Conservation (phyloP, 176 grass and related monocot genomes). For the Paspalum vaginatum region DNA sequence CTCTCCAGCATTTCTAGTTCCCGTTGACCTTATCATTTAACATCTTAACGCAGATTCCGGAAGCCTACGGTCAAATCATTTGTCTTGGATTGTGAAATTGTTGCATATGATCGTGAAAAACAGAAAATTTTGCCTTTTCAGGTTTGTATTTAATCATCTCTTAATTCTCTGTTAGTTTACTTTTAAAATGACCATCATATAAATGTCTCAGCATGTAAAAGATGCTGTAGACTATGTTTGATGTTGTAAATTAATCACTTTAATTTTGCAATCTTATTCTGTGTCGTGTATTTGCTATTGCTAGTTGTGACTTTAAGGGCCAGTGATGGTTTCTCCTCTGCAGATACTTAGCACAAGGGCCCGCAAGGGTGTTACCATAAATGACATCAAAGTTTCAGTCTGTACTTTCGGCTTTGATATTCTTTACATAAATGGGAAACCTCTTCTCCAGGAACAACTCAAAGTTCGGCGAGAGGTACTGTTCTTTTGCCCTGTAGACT, state of each 20-base stretch:
- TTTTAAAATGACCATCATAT: constrained; percentile 7
- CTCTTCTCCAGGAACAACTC: constrained; percentile 92
- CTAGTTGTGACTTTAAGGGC: constrained; percentile 19
- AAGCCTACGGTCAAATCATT: constrained; percentile 85
- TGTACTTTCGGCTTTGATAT: constrained; percentile 99
- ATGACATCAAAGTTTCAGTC: constrained; percentile 96
- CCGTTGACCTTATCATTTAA: constrained; percentile 24
- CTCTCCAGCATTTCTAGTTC: constrained; percentile 19
- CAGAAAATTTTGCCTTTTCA: constrained; percentile 94
- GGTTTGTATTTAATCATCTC: constrained; percentile 56
- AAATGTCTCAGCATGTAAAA: constrained; percentile 20
- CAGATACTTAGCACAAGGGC: constrained; percentile 95
- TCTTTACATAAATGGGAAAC: constrained; percentile 84
- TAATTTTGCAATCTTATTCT: constrained; percentile 19
- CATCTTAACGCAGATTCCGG: constrained; percentile 73
- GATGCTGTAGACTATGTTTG: constrained; percentile 26
- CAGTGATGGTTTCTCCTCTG: constrained; percentile 44
- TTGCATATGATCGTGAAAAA: constrained; percentile 91
- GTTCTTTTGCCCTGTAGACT: constrained; percentile 30
- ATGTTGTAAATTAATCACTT: background rate
- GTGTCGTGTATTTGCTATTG: constrained; percentile 22
- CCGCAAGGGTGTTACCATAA: constrained; percentile 91
- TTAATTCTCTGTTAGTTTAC: constrained; percentile 26
- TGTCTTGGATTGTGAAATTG: constrained; percentile 96
- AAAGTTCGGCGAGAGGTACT: constrained; percentile 92